Evolutionary conservation across 108 stramenopile species (phyloP), one percentile per base, ranked within the genome.

Genomic region (Skeletonema marinoi): DNA sequence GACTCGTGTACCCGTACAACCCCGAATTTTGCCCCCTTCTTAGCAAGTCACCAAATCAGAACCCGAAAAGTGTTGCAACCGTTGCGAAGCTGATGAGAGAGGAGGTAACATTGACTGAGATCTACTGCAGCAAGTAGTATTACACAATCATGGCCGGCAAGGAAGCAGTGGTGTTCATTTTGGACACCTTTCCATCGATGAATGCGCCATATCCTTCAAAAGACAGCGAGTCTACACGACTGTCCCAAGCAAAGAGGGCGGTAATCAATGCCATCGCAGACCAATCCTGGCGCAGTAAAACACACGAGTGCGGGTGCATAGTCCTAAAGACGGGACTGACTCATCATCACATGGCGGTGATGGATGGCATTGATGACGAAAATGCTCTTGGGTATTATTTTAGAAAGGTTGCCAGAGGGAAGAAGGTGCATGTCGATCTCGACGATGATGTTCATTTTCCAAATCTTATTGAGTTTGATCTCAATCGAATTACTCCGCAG

Each of bases 101-200:
- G 25, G 25, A 0, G 0, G 25, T 25, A 36, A 36, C 36, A 36
- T 8, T 9, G 16, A n/a, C n/a, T n/a, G n/a, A n/a, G 44, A 16
- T 46, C 16, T n/a, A 46, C 44, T 4, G 16, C n/a, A 46, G 16
- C 16, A 46, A 42, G 25, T 13, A 46, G 44, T 46, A 46, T n/a
- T 46, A 42, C 16, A 46, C 25, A 38, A 81, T 33, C 60, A 81
- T 78, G 80, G 36, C 63, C 38, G 60, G 54, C 65, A 94, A 92
- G 77, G 87, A 94, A 81, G 91, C 91, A 1, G 86, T 91, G 19
- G 85, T 92, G 0, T 86, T 89, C 68, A 71, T 92, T 30, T 60
- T 94, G 59, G 93, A 94, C 66, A 65, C 91, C 33, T 85, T 80
- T 65, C 74, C 78, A 51, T 77, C 89, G 65, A 94, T 94, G 93